A percentile compares a stretch with the other conserved stretches of the same genome.
These are phyloP conservation scores for Candida vaughaniae DNA, from an alignment of 805 yeast species.

Conservation along the genomic window DNA sequence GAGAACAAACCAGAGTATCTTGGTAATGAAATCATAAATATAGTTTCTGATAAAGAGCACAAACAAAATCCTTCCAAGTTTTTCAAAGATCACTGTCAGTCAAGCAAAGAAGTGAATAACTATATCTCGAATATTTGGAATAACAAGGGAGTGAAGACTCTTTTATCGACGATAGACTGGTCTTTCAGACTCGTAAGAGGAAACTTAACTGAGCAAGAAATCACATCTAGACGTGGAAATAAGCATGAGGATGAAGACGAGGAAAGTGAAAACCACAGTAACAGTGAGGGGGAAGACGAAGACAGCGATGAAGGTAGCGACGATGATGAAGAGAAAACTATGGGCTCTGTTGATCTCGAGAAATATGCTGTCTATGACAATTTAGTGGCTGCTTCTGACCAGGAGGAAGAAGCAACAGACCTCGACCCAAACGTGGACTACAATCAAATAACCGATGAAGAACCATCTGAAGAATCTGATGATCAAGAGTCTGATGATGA, in stretches of 20 bases:
- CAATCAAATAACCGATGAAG: slow-evolving; percentile 67
- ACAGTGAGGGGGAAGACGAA: slow-evolving; percentile 8
- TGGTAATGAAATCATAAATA: slow-evolving; percentile 22
- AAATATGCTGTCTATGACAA: slow-evolving; percentile 37
- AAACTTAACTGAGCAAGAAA: slow-evolving; percentile 39
- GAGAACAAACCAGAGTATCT: slow-evolving; percentile 36
- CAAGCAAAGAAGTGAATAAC: slow-evolving; percentile 41
- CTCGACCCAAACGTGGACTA: slow-evolving; percentile 44
- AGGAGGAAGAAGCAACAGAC: slow-evolving; percentile 27
- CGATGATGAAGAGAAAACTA: slow-evolving; percentile 19
- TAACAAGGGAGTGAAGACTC: slow-evolving; percentile 35
- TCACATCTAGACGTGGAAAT: slow-evolving; percentile 22
- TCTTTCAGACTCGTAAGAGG: slow-evolving; percentile 48
- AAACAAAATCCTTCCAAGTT: slow-evolving; percentile 47
- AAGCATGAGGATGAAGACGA: slow-evolving; percentile 13
- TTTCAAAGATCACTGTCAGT: slow-evolving; percentile 41
- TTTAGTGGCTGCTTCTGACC: slow-evolving; percentile 31
- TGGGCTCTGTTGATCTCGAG: slow-evolving; percentile 19
- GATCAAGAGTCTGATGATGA: slow-evolving; percentile 16
- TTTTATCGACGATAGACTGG: slow-evolving; percentile 42
- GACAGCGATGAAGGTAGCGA: slow-evolving; percentile 6
- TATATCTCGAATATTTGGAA: slow-evolving; percentile 50
- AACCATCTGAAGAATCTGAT: slow-evolving; percentile 35
- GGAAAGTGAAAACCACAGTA: slow-evolving; percentile 17
- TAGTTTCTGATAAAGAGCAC: slow-evolving; percentile 26